Evolutionary conservation across 176 grass and related monocot species (phyloP).

Genomic region (Aegilops tauschii): DNA sequence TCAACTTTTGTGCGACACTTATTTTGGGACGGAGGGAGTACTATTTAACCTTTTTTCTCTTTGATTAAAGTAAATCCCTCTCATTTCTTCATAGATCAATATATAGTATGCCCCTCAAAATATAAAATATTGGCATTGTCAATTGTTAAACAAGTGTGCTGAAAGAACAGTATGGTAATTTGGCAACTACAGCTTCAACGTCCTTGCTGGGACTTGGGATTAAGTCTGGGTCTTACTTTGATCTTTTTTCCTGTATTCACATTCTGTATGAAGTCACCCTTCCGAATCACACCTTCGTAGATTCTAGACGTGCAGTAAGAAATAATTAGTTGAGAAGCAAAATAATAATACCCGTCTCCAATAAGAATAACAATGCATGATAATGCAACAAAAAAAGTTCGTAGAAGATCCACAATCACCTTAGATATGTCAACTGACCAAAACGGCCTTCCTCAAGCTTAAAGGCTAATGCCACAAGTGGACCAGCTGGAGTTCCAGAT

Average conservation of each 20-base stretch:
- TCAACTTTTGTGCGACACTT: no score
- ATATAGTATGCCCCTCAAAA: background rate
- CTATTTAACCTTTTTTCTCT: background rate
- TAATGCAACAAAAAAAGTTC: background rate
- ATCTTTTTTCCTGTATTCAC: conserved; percentile 96
- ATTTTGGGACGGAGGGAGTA: no score
- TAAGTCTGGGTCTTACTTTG: conserved; percentile 58
- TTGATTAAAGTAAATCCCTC: background rate
- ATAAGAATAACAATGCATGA: conserved; percentile 22
- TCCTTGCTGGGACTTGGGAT: background rate
- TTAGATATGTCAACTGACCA: conserved; percentile 97
- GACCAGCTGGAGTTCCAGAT: conserved; percentile 64
- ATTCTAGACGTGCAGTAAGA: conserved; percentile 55
- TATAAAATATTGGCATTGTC: background rate
- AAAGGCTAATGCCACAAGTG: conserved; percentile 91
- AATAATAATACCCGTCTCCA: background rate
- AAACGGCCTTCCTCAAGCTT: conserved; percentile 99
- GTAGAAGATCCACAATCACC: conserved; percentile 40
- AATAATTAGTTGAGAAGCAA: conserved; percentile 22
- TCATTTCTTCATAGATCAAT: background rate
- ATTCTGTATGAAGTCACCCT: conserved; percentile 96
- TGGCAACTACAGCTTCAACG: background rate
- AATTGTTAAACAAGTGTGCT: background rate
- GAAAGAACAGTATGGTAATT: background rate
- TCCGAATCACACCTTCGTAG: conserved; percentile 90